Evolutionary conservation across 805 yeast species (phyloP).

Genomic region (Hanseniaspora lachancei): DNA sequence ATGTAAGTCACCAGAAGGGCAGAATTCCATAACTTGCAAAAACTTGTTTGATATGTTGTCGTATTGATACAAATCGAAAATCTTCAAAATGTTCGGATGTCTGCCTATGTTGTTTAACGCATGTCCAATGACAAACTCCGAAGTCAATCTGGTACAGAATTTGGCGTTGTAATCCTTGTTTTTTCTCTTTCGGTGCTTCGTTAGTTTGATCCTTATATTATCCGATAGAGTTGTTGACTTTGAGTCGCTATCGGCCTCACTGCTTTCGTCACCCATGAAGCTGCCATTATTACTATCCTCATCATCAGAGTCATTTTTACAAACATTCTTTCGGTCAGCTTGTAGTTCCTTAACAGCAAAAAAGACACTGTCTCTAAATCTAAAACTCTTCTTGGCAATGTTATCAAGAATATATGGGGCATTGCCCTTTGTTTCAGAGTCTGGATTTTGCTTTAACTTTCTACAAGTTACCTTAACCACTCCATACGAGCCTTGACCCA

Average conservation of each 20-base stretch:
- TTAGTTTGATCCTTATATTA: background rate
- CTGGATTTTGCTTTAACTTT: slow-evolving; percentile 11
- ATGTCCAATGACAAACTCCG: slow-evolving; percentile 79
- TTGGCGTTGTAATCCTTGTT: slow-evolving; percentile 86
- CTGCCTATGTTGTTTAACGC: slow-evolving; percentile 39
- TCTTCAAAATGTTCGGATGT: slow-evolving; percentile 63
- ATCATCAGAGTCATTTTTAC: background rate
- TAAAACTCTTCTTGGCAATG: slow-evolving; percentile 39
- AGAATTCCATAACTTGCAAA: slow-evolving; percentile 87
- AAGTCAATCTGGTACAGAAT: slow-evolving; percentile 73
- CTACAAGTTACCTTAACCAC: slow-evolving; percentile 76
- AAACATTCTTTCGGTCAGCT: slow-evolving; percentile 15
- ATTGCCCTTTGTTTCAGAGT: slow-evolving; percentile 12
- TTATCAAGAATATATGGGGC: slow-evolving; percentile 12
- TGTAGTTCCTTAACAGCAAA: slow-evolving; percentile 83
- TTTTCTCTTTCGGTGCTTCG: slow-evolving; percentile 32
- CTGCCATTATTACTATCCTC: background rate
- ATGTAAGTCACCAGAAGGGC: slow-evolving; percentile 71
- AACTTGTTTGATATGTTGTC: slow-evolving; percentile 44
- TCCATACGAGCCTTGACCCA: slow-evolving; percentile 94
- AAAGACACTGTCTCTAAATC: slow-evolving; percentile 56
- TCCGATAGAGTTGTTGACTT: background rate
- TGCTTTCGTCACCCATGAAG: background rate
- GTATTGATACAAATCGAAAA: slow-evolving; percentile 65
- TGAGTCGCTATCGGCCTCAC: background rate